Evolutionary conservation across 75 land plant genomes (phyloP).

Genomic region (Cupressus sempervirens): DNA sequence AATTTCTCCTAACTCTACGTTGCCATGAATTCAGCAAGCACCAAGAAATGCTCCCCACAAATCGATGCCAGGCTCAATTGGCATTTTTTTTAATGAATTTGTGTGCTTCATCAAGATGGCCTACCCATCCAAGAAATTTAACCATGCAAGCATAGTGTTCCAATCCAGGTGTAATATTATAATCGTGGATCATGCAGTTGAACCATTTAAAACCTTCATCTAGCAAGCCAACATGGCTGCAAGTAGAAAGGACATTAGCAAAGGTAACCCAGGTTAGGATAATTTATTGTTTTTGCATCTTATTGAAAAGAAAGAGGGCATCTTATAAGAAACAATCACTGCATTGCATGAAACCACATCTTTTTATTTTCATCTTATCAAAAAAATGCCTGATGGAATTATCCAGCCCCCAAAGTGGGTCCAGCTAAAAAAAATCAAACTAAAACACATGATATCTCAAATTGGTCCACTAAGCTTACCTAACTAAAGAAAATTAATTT

Average conservation of each 20-base stretch:
- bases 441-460: no score
- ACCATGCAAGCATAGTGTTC: conserved; percentile 55
- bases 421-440: no score
- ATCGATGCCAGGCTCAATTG: conserved; percentile 16
- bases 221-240: conserved; percentile 46
- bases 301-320: conserved; percentile 30
- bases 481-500: no score
- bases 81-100: conserved; percentile 27
- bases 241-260: conserved; percentile 35
- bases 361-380: conserved; percentile 35
- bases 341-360: conserved; percentile 41
- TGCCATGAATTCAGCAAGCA: conserved; percentile 33
- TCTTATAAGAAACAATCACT: conserved; percentile 34
- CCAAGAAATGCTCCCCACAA: conserved; percentile 47
- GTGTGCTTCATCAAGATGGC: conserved; percentile 47
- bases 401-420: no score
- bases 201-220: conserved; percentile 26
- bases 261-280: conserved; percentile 37
- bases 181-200: conserved; percentile 25
- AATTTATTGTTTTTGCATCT: conserved; percentile 27
- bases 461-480: no score
- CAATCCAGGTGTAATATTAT: conserved; percentile 25
- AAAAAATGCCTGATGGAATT: conserved; percentile 34
- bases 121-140: conserved; percentile 48
- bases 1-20: conserved; percentile 29